Conservation (phyloP, 768 basidiomycete genomes). For the Collybia nuda region DNA sequence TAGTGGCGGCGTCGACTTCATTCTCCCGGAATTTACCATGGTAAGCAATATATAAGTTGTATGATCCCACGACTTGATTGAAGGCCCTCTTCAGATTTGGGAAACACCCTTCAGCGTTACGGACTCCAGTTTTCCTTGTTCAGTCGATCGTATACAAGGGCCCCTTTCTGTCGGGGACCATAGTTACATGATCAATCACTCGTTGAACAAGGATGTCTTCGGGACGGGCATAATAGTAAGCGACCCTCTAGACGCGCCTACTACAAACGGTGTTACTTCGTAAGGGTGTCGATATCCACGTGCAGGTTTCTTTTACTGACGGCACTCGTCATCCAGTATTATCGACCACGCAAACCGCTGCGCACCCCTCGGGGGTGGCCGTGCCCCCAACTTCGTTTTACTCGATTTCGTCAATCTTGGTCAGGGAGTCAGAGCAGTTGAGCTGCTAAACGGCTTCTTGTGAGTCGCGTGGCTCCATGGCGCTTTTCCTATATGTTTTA, state of each 20-base stretch:
- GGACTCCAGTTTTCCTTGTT: constrained; percentile 51
- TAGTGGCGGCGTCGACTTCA: constrained; percentile 40
- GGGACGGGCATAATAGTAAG: constrained; percentile 38
- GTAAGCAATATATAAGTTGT: constrained; percentile 21
- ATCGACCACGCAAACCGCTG: constrained; percentile 42
- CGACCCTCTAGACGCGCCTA: constrained; percentile 34
- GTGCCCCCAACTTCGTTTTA: constrained; percentile 51
- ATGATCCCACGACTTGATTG: too few relatives aligned
- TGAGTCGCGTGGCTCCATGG: constrained; percentile 16
- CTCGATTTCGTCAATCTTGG: constrained; percentile 55
- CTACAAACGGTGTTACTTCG: constrained; percentile 37
- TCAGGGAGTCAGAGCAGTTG: constrained; percentile 39
- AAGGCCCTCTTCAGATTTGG: constrained; percentile 42
- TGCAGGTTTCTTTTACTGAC: not conserved
- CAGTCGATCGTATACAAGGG: constrained; percentile 48
- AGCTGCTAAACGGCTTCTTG: constrained; percentile 43
- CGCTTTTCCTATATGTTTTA: not conserved
- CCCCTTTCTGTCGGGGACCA: constrained; percentile 49
- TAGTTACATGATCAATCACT: constrained; percentile 61
- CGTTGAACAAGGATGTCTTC: constrained; percentile 45
- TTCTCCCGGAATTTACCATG: constrained; percentile 59
- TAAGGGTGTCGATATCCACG: constrained; percentile 17
- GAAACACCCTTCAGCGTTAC: constrained; percentile 56
- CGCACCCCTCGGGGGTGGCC: constrained; percentile 38
- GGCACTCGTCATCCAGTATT: constrained; percentile 23